Conservation (phyloP, 2,329 filamentous ascomycete species). For the Botrytis hyacinthi region DNA sequence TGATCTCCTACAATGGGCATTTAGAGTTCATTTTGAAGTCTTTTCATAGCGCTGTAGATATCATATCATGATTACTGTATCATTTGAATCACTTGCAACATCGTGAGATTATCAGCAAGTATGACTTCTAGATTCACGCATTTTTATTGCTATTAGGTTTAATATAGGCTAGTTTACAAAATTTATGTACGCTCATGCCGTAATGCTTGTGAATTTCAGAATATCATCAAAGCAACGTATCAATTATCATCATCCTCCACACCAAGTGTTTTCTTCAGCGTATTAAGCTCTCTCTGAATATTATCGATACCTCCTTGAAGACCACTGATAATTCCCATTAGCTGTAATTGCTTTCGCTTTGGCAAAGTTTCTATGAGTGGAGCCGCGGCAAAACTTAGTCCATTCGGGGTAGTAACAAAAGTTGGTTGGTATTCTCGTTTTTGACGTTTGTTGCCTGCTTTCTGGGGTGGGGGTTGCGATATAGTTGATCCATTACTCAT, state of each 20-base stretch:
- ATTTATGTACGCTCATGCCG: not conserved
- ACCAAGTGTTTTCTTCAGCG: constrained; percentile 35
- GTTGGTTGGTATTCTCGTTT: constrained; percentile 7
- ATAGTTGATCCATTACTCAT: constrained; percentile 12
- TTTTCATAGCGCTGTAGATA: not conserved
- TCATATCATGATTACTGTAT: not conserved
- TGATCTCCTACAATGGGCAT: not conserved
- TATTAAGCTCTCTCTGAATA: constrained; percentile 36
- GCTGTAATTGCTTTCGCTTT: constrained; percentile 37
- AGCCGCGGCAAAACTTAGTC: constrained; percentile 14
- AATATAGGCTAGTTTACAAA: constrained; percentile 4
- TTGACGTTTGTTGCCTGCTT: constrained; percentile 1
- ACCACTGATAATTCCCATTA: constrained; percentile 37
- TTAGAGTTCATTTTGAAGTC: not conserved
- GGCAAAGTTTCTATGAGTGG: constrained; percentile 37
- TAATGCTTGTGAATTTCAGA: not conserved
- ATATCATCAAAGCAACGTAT: constrained; percentile 5
- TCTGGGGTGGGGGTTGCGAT: constrained; percentile 2
- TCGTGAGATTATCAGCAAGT: not conserved
- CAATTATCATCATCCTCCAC: constrained; percentile 35
- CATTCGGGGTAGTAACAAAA: constrained; percentile 5
- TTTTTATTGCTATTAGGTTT: constrained; percentile 15
- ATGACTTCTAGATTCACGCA: not conserved
- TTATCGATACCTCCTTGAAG: constrained; percentile 38
- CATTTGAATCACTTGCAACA: not conserved